Percentiles rank a stretch among this genome's conserved stretches.
These are phyloP conservation scores for Pseudogymnoascus verrucosus DNA, from an alignment of 2,329 filamentous ascomycete genomes.

Conservation along the genomic window DNA sequence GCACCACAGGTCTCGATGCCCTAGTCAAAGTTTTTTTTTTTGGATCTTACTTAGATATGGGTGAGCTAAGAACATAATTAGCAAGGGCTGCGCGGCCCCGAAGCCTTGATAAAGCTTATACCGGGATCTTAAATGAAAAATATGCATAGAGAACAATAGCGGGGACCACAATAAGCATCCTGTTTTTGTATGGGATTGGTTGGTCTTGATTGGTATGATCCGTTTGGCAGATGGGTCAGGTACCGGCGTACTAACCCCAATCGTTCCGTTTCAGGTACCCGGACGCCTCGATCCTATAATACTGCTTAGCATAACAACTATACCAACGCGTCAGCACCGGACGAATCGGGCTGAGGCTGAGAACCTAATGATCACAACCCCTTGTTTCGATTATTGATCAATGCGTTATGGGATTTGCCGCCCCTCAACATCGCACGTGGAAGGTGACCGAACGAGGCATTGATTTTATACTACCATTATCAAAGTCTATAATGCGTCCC, in stretches of 20 bases:
- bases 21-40: not conserved
- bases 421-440: not conserved
- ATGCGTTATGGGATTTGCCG: not conserved
- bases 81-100: not conserved
- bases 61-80: not conserved
- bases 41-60: not conserved
- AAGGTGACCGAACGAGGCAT: not conserved
- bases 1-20: not conserved
- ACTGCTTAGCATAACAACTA: not conserved
- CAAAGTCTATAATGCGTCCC: not conserved
- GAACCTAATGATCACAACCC: not conserved
- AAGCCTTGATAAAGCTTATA: not conserved
- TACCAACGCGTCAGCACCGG: not conserved
- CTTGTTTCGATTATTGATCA: not conserved
- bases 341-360: not conserved
- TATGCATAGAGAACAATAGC: not conserved
- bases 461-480: not conserved
- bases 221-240: not conserved
- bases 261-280: not conserved
- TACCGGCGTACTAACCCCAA: not conserved
- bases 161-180: not conserved
- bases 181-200: not conserved
- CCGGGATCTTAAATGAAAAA: not conserved
- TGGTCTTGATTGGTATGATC: not conserved
- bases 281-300: not conserved